phyloP scores from a whole-genome alignment of 352 stramenopile species.

The Globisporangium spiculum region DNA sequence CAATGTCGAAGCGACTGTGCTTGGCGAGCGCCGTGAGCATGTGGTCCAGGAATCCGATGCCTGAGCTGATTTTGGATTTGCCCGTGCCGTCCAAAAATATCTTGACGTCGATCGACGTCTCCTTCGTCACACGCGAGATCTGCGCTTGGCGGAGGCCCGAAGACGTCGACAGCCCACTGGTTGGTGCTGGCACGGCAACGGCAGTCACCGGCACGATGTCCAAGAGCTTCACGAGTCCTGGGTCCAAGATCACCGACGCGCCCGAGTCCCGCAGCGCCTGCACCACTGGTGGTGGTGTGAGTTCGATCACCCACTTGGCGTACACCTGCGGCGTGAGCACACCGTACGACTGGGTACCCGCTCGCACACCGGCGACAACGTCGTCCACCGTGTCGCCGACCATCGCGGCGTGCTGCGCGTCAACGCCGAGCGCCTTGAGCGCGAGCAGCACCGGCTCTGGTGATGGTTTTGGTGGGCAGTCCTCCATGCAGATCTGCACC shows the following conservation, averaged over 20 bases:
- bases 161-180: too few relatives aligned
- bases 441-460: conserved; percentile 86
- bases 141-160: conserved; percentile 30
- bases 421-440: conserved; percentile 82
- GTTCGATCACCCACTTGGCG: conserved; percentile 69
- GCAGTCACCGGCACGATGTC: conserved; percentile 55
- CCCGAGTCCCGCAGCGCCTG: conserved; percentile 54
- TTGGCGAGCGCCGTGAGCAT: conserved; percentile 89
- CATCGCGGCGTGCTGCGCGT: conserved; percentile 80
- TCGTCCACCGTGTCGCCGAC: conserved; percentile 97
- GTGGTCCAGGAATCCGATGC: conserved; percentile 91
- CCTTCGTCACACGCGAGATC: conserved; percentile 88
- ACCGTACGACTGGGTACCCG: conserved; percentile 68
- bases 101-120: conserved; percentile 92
- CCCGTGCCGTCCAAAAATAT: conserved; percentile 89
- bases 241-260: conserved; percentile 60
- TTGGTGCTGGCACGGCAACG: background rate
- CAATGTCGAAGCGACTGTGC: conserved; percentile 89
- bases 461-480: conserved; percentile 93
- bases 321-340: conserved; percentile 88
- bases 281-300: conserved; percentile 43
- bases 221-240: conserved; percentile 78
- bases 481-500: conserved; percentile 94
- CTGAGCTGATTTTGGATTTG: conserved; percentile 81
- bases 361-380: conserved; percentile 81